Evolutionary conservation across 345 rosid genomes (phyloP).

Genomic region (Gossypium herbaceum): DNA sequence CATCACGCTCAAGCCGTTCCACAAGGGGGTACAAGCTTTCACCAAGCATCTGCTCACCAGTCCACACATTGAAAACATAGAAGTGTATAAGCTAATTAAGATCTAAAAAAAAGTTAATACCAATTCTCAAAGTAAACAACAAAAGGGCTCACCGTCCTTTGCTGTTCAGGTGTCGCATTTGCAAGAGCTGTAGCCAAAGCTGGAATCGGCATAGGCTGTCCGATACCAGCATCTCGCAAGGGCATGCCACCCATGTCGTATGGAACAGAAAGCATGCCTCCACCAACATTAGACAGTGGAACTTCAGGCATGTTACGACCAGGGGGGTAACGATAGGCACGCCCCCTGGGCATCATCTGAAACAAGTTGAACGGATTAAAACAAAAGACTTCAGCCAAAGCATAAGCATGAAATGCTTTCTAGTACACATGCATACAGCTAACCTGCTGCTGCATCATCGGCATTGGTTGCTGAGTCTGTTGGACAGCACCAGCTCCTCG

Average conservation of each 20-base stretch:
- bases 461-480: slow-evolving; percentile 60
- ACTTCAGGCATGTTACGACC: slow-evolving; percentile 59
- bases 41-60: slow-evolving; percentile 56
- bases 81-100: background rate
- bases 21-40: slow-evolving; percentile 71
- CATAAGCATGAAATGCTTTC: background rate
- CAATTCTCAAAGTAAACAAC: background rate
- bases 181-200: slow-evolving; percentile 73
- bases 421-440: background rate
- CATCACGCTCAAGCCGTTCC: slow-evolving; percentile 64
- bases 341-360: slow-evolving; percentile 72
- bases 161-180: slow-evolving; percentile 65
- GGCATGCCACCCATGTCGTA: slow-evolving; percentile 58
- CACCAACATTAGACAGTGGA: slow-evolving; percentile 46
- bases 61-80: background rate
- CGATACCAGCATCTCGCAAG: slow-evolving; percentile 42
- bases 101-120: background rate
- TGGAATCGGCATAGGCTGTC: slow-evolving; percentile 51
- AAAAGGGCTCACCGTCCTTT: slow-evolving; percentile 49
- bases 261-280: slow-evolving; percentile 57
- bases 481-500: slow-evolving; percentile 52
- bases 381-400: background rate
- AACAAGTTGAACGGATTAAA: background rate
- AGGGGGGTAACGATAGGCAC: slow-evolving; percentile 59
- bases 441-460: slow-evolving; percentile 66